A percentile compares a stretch with the other conserved stretches of the same genome.
phyloP scores from a whole-genome alignment of 192 early-diverging fungal genomes.

The Mortierella antarctica region DNA sequence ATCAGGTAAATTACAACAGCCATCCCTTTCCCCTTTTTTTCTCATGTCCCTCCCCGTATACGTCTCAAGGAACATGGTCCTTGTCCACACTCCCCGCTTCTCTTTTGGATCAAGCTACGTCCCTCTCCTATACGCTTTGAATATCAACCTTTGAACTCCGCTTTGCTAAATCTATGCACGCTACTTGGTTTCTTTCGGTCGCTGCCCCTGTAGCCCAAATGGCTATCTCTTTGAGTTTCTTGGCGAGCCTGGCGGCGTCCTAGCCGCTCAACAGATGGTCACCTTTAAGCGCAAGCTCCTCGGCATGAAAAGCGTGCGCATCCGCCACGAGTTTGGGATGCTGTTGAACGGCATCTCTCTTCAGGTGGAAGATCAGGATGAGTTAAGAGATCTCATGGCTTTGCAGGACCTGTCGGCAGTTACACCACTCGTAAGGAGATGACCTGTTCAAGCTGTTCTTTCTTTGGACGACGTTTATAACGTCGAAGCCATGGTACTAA shows the following conservation, averaged over 20 bases:
- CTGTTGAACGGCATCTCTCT: slow-evolving; percentile 24
- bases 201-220: slow-evolving; percentile 2
- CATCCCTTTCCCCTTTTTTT: not conserved
- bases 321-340: slow-evolving; percentile 20
- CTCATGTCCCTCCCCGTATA: not conserved
- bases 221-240: slow-evolving; percentile 39
- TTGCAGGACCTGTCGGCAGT: not conserved
- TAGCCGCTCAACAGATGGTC: not conserved
- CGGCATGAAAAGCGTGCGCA: slow-evolving; percentile 11
- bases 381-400: slow-evolving; percentile 10
- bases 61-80: too few relatives aligned
- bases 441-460: not conserved
- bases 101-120: not conserved
- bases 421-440: slow-evolving; percentile 25
- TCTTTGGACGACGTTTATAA: not conserved
- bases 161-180: not conserved
- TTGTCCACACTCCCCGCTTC: not conserved
- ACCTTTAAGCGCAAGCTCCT: slow-evolving; percentile 5
- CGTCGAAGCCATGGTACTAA: not conserved
- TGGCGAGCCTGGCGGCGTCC: slow-evolving; percentile 10
- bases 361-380: slow-evolving; percentile 7
- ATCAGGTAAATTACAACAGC: slow-evolving; percentile 13
- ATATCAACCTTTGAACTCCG: not conserved
- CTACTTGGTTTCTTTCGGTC: not conserved
- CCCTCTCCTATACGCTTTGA: not conserved